These are phyloP conservation scores for Cladosporium sp. DNA, from an alignment of 2,329 filamentous ascomycete species.

Conservation along the genomic window DNA sequence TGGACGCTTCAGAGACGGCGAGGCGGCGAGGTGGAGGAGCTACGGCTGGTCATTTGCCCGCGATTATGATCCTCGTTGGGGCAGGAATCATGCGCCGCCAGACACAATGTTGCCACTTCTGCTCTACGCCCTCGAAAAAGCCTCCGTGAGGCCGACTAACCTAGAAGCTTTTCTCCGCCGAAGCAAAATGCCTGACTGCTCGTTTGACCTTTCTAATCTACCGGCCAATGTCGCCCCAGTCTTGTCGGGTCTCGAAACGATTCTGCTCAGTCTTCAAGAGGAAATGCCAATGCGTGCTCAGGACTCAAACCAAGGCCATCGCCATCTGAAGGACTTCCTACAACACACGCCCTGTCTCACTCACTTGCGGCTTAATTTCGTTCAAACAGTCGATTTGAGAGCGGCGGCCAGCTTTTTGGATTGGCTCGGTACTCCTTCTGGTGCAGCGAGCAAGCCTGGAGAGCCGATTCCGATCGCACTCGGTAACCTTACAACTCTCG, in stretches of 20 bases:
- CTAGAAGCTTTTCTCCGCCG: conserved; percentile 26
- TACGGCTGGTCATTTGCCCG: conserved; percentile 42
- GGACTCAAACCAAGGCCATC: not conserved
- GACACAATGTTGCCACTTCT: conserved; percentile 19
- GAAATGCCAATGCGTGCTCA: too few relatives aligned
- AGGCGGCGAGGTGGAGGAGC: conserved; percentile 46
- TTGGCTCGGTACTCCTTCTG: not conserved
- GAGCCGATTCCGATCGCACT: not conserved
- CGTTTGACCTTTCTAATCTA: not conserved
- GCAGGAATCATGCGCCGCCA: not conserved
- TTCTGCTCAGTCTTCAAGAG: not conserved
- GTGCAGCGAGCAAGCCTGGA: not conserved
- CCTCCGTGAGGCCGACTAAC: conserved; percentile 15
- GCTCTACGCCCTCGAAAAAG: conserved; percentile 19
- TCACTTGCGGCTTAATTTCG: conserved; percentile 25
- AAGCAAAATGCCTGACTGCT: not conserved
- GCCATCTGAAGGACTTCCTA: conserved; percentile 18
- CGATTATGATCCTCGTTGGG: not conserved
- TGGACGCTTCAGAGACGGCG: conserved; percentile 48
- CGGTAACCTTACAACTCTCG: not conserved
- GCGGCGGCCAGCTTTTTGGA: not conserved
- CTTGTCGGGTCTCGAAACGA: not conserved
- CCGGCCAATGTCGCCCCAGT: not conserved
- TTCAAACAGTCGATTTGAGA: not conserved
- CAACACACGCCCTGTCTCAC: conserved; percentile 17